Conservation (phyloP, 164 flowering plant species). For the Euptelea pleiosperma region DNA sequence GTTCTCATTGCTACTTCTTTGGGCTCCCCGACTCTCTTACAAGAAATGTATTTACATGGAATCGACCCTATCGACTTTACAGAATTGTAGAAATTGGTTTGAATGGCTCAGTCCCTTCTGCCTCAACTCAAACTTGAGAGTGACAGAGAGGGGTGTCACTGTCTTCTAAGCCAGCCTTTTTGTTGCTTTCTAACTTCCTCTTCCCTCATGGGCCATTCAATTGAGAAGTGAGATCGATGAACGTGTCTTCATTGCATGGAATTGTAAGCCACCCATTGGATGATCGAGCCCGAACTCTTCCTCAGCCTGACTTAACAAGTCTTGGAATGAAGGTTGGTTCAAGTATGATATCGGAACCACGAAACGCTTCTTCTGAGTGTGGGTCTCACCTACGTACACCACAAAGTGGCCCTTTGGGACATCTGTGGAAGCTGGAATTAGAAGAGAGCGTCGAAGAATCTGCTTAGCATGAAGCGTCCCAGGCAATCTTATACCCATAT, state of each 20-base stretch:
- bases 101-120: no score
- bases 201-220: no score
- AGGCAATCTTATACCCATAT: constrained; percentile 18
- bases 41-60: no score
- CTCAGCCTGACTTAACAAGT: constrained; percentile 23
- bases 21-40: no score
- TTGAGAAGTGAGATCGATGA: no score
- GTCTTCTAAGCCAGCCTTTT: no score
- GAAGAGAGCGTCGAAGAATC: constrained; percentile 4
- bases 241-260: constrained; percentile 4
- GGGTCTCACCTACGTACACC: constrained; percentile 42
- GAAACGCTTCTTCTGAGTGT: constrained; percentile 31
- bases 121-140: no score
- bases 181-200: no score
- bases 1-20: no score
- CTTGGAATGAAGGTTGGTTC: constrained; percentile 26
- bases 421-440: constrained; percentile 8
- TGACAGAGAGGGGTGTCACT: no score
- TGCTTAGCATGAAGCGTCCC: constrained; percentile 18
- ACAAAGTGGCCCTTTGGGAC: constrained; percentile 40
- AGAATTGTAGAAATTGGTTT: no score
- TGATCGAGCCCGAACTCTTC: constrained; percentile 19
- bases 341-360: constrained; percentile 34
- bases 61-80: no score
- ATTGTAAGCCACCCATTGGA: constrained; percentile 15